These are phyloP conservation scores for Pelargonium citronellum DNA, from an alignment of 441 rosid genomes.

Conservation along the genomic window DNA sequence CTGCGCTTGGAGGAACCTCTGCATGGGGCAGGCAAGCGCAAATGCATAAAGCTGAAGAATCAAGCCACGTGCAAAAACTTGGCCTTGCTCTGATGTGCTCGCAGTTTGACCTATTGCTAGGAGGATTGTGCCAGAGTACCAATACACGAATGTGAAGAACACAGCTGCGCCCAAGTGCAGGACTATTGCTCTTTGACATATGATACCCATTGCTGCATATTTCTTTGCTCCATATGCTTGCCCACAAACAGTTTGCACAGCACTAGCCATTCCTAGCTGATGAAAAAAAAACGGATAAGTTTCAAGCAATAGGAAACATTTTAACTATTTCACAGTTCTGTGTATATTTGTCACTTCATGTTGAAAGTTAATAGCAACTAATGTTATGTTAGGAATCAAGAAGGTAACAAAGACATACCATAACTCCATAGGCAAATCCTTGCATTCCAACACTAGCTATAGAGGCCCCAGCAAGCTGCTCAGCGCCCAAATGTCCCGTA, in stretches of 20 bases:
- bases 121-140: conserved; percentile 62
- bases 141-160: conserved; percentile 62
- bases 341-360: no score
- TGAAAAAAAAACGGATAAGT: background rate
- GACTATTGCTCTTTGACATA: conserved; percentile 76
- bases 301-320: no score
- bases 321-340: no score
- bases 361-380: no score
- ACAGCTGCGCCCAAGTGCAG: conserved; percentile 70
- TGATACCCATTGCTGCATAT: conserved; percentile 71
- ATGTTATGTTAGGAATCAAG: background rate
- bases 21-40: conserved; percentile 76
- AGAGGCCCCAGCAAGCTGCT: conserved; percentile 86
- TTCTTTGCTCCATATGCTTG: conserved; percentile 87
- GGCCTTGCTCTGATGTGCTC: conserved; percentile 56
- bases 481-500: conserved; percentile 65
- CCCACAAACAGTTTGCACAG: conserved; percentile 93
- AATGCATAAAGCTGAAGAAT: conserved; percentile 84
- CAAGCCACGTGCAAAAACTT: conserved; percentile 66
- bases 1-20: conserved; percentile 92
- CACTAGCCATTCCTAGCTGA: conserved; percentile 98
- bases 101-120: conserved; percentile 52
- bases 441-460: conserved; percentile 85
- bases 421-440: conserved; percentile 90
- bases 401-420: conserved; percentile 39